Base-by-base conservation (phyloP, 768 basidiomycete species). In the Termitomyces sp. region DNA sequence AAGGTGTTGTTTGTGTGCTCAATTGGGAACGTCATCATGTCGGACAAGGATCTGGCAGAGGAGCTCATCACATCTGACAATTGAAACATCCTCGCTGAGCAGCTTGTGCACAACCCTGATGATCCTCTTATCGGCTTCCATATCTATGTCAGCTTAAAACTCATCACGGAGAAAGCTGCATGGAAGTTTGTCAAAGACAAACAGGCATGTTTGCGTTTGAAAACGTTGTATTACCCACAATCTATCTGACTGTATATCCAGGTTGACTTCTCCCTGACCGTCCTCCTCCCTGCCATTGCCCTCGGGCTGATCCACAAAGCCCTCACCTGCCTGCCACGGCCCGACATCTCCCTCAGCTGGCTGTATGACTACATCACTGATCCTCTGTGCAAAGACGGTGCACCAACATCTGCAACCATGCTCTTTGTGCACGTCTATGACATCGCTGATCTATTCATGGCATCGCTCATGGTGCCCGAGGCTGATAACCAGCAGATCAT, bases 271-370 rank as follows among this genome's bases (percentile, higher is more conserved):
- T 53, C 58, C 14, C n/a, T 59, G 39, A 59, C 58, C 18, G 26
- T 44, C 18, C 4, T 59, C 10, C 58, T 59, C 10, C 58, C 58
- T 18, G 58, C 58, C 3, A 47, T 59, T 0, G 24, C 24, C 6
- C 53, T 54, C 30, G 58, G 58, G 5, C 58, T 53, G 6, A 53
- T 59, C 24, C 58, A 59, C 39, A 59, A 59, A 43, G 44, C 53
- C 18, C 34, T 59, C 2, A 59, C 51, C 18, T 4, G 52, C 45
- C 52, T 53, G 12, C 58, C 58, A 22, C 52, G 58, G 18, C 58
- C 20, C 8, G 58, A 59, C 18, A 53, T 59, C n/a, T 59, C 58
- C 24, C 58, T 59, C n/a, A 53, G 58, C 1, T 59, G 58, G 58
- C 27, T 59, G 13, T 59, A 59, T 30, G 58, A 59, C 47, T 49